Evolutionary conservation across 1,284 basidiomycete genomes (phyloP).

Genomic region (Rhizopogon parksii): DNA sequence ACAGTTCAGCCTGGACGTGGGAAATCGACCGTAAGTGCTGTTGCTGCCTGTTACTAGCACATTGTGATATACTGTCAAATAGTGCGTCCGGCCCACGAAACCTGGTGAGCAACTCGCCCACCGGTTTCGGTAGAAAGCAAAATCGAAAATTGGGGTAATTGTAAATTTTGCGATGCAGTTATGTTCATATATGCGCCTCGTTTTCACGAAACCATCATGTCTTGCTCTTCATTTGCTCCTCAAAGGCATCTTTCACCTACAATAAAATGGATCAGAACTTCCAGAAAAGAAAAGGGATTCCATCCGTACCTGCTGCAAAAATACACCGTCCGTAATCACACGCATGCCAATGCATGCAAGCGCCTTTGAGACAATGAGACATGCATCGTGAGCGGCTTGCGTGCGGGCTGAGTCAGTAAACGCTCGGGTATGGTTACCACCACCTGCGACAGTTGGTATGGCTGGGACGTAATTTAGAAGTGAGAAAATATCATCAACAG

Average conservation of each 20-base stretch:
- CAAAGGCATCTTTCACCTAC: constrained; percentile 33
- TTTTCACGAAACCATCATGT: not conserved
- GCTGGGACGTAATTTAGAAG: constrained; percentile 20
- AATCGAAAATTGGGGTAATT: not conserved
- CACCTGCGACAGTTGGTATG: constrained; percentile 44
- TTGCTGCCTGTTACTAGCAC: not conserved
- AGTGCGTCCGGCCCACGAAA: constrained; percentile 41
- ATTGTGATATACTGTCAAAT: constrained; percentile 5
- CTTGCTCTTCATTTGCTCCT: constrained; percentile 27
- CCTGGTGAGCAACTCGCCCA: constrained; percentile 25
- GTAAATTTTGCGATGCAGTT: no score
- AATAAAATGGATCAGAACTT: not conserved
- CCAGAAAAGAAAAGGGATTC: not conserved
- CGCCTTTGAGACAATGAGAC: constrained; percentile 47
- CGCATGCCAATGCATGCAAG: constrained; percentile 47
- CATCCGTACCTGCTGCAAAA: constrained; percentile 34
- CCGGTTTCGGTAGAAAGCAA: not conserved
- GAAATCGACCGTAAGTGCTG: constrained; percentile 53
- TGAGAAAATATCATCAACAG: not conserved
- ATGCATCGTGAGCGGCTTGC: constrained; percentile 44
- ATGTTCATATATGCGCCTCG: not conserved
- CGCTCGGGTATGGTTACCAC: constrained; percentile 52
- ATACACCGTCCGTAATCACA: constrained; percentile 43
- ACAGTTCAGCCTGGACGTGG: constrained; percentile 61
- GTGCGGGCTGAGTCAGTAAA: constrained; percentile 48